Evolutionary conservation across 305 asterid genomes (phyloP).

Genomic region (Fraxinus albicans): DNA sequence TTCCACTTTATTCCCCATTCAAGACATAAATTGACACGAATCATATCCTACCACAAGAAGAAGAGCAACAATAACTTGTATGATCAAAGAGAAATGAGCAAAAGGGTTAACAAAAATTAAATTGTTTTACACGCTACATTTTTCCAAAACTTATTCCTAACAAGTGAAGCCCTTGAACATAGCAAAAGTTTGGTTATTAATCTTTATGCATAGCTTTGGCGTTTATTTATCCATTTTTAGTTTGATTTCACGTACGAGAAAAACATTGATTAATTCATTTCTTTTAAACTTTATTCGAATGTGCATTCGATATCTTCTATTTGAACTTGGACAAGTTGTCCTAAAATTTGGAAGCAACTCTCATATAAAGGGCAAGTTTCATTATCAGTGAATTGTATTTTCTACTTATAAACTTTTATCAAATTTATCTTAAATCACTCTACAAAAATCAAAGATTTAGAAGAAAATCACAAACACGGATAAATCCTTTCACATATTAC

Average conservation of each 20-base stretch:
- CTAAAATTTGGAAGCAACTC: neutral
- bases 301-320: neutral
- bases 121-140: neutral
- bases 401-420: neutral
- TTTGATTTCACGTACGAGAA: constrained; percentile 24
- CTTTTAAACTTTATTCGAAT: neutral
- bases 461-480: neutral
- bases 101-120: neutral
- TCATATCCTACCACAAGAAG: neutral
- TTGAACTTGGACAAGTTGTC: neutral
- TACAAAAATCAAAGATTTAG: neutral
- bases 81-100: neutral
- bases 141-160: neutral
- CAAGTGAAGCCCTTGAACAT: neutral
- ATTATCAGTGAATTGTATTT: neutral
- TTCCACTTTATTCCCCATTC: neutral
- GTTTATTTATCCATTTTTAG: constrained; percentile 35
- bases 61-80: neutral
- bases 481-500: neutral
- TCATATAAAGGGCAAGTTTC: neutral
- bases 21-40: neutral
- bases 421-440: neutral
- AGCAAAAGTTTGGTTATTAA: neutral
- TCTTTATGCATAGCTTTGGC: constrained; percentile 53
- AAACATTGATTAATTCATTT: neutral